Evolutionary conservation across 2,329 filamentous ascomycete species (phyloP).

Genomic region (Colletotrichum noveboracense): DNA sequence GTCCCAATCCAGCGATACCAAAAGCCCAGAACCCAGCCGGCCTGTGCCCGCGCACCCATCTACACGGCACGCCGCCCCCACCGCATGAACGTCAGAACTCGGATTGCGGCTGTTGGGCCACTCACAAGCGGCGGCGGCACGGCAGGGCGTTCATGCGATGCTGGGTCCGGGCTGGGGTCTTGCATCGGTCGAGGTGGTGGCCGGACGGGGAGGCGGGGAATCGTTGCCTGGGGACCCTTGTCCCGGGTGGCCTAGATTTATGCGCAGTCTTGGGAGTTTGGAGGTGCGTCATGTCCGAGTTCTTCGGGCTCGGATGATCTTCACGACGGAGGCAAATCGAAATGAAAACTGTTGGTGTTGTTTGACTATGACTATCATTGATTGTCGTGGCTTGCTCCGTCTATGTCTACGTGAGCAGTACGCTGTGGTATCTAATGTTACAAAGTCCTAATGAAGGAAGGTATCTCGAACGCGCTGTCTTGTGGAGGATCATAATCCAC

Average conservation of each 20-base stretch:
- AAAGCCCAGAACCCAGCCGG: neutral
- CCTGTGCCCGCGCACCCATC: neutral
- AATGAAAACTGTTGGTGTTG: neutral
- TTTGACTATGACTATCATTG: neutral
- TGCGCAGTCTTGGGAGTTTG: neutral
- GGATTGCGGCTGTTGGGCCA: neutral
- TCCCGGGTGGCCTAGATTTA: neutral
- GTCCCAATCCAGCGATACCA: neutral
- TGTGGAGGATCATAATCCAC: conserved; percentile 10
- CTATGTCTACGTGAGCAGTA: conserved; percentile 1
- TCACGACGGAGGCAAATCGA: neutral
- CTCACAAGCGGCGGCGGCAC: neutral
- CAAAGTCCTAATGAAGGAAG: conserved; percentile 4
- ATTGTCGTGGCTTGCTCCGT: neutral
- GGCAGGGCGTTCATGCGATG: neutral
- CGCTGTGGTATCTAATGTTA: conserved; percentile 14
- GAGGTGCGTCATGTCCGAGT: neutral
- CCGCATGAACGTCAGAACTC: neutral
- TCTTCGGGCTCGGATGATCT: neutral
- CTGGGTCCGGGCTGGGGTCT: neutral
- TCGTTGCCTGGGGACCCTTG: neutral
- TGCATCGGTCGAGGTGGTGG: neutral
- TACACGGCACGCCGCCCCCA: neutral
- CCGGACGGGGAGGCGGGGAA: neutral
- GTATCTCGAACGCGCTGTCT: neutral